phyloP scores from a whole-genome alignment of 768 basidiomycete species.

The Cyathus striatus region DNA sequence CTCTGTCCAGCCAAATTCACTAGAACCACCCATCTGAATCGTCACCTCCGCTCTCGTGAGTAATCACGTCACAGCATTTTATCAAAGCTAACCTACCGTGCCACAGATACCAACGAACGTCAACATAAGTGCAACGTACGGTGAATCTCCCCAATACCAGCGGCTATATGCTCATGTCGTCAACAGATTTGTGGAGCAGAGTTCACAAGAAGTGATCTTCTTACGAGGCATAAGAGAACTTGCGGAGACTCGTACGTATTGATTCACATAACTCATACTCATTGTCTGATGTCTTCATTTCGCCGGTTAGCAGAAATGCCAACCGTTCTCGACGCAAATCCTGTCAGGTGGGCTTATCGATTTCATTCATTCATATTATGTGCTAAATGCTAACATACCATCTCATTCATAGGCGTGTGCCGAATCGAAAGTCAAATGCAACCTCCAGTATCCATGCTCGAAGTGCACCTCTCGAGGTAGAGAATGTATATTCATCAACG shows the following conservation, averaged over 20 bases:
- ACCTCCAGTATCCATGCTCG: constrained; percentile 62
- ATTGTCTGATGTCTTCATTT: too few relatives aligned
- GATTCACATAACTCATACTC: constrained; percentile 5
- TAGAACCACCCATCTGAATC: constrained; percentile 67
- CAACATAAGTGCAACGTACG: constrained; percentile 60
- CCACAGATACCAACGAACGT: constrained; percentile 60
- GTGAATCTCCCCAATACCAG: background rate
- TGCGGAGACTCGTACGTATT: constrained; percentile 62
- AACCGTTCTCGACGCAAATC: constrained; percentile 63
- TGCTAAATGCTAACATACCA: constrained; percentile 4
- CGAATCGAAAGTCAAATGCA: constrained; percentile 74
- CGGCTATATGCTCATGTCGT: constrained; percentile 3
- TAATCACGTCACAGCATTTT: constrained; percentile 6
- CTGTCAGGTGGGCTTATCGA: constrained; percentile 38
- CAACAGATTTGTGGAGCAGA: constrained; percentile 58
- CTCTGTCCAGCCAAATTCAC: constrained; percentile 73
- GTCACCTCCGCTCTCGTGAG: constrained; percentile 69
- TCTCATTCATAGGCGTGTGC: constrained; percentile 45
- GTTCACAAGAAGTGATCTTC: constrained; percentile 69
- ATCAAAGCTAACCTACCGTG: constrained; percentile 1
- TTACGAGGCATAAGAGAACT: constrained; percentile 67
- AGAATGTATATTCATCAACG: constrained; percentile 59
- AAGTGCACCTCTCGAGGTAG: constrained; percentile 59
- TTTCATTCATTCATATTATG: constrained; percentile 1
- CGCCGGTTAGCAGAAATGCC: constrained; percentile 24